Percentiles rank a stretch among this genome's conserved stretches.
Evolutionary conservation across 179 eudicot species (phyloP).

Genomic region (Nepenthes alata): DNA sequence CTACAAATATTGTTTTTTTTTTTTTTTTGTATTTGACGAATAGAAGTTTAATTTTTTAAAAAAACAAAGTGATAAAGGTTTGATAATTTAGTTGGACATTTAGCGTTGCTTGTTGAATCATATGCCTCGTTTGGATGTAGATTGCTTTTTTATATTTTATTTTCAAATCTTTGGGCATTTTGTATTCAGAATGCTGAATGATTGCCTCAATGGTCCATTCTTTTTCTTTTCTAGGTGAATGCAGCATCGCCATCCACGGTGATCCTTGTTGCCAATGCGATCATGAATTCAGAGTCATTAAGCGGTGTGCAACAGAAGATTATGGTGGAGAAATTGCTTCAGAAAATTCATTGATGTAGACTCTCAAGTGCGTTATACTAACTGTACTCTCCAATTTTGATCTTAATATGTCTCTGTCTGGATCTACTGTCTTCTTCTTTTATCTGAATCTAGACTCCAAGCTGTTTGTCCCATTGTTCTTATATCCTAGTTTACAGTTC

Average conservation of each 20-base stretch:
- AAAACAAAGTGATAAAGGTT: too few relatives aligned
- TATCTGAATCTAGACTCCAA: too few relatives aligned
- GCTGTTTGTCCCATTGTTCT: too few relatives aligned
- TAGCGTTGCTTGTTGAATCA: too few relatives aligned
- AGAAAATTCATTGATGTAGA: conserved; percentile 19
- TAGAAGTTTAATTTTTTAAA: too few relatives aligned
- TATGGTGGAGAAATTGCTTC: conserved; percentile 61
- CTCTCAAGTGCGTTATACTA: conserved; percentile 11
- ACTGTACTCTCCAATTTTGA: too few relatives aligned
- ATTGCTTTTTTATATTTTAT: not conserved
- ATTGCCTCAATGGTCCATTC: not conserved
- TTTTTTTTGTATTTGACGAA: too few relatives aligned
- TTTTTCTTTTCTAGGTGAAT: conserved; percentile 42
- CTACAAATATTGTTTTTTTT: too few relatives aligned
- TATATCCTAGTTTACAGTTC: too few relatives aligned
- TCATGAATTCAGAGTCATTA: conserved; percentile 54
- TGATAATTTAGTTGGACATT: too few relatives aligned
- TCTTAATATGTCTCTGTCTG: too few relatives aligned
- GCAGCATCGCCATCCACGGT: conserved; percentile 54
- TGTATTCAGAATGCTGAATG: not conserved
- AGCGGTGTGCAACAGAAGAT: conserved; percentile 55
- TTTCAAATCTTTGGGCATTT: not conserved
- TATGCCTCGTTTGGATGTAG: not conserved
- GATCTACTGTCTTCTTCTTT: too few relatives aligned
- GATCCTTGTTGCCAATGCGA: conserved; percentile 58